Conservation (phyloP, 116 monocot genomes). For the Trichopus zeylanicus region DNA sequence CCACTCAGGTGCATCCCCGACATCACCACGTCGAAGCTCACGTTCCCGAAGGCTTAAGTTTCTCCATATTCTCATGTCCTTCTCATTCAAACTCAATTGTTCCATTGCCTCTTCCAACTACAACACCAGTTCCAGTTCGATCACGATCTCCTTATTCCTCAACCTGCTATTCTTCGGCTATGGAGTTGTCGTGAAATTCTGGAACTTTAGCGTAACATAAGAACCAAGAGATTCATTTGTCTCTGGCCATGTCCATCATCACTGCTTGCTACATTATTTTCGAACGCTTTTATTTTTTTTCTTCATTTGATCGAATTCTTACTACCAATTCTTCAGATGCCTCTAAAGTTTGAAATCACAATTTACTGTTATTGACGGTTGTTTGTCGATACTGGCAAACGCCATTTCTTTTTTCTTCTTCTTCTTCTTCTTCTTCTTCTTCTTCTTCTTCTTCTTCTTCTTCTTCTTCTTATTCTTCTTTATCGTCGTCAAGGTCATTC, state of each 20-base stretch:
- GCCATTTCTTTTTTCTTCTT: too few species aligned
- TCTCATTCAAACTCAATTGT: slow-evolving; percentile 12
- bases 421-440: too few species aligned
- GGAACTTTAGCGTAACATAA: slow-evolving; percentile 52
- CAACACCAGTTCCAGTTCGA: slow-evolving; percentile 16
- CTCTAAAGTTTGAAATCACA: slow-evolving; percentile 31
- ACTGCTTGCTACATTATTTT: neutral
- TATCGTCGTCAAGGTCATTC: slow-evolving; percentile 26
- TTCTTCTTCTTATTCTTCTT: slow-evolving; percentile 6
- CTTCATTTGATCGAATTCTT: neutral
- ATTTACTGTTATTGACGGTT: neutral
- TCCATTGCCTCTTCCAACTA: slow-evolving; percentile 20
- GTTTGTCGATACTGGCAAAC: neutral
- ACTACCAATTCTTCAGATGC: slow-evolving; percentile 31
- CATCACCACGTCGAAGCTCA: too few species aligned
- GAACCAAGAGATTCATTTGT: slow-evolving; percentile 43
- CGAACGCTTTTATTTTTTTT: neutral
- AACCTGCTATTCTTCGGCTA: neutral
- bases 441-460: too few species aligned
- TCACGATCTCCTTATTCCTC: neutral
- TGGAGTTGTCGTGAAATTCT: slow-evolving; percentile 2
- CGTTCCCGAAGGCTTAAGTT: too few species aligned
- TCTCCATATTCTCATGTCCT: too few species aligned
- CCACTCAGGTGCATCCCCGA: too few species aligned
- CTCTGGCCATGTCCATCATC: too few species aligned